Percentiles rank a stretch among this genome's conserved stretches.
Evolutionary conservation across 176 grass and related monocot genomes (phyloP).

Genomic region (Miscanthus lutarioriparius): DNA sequence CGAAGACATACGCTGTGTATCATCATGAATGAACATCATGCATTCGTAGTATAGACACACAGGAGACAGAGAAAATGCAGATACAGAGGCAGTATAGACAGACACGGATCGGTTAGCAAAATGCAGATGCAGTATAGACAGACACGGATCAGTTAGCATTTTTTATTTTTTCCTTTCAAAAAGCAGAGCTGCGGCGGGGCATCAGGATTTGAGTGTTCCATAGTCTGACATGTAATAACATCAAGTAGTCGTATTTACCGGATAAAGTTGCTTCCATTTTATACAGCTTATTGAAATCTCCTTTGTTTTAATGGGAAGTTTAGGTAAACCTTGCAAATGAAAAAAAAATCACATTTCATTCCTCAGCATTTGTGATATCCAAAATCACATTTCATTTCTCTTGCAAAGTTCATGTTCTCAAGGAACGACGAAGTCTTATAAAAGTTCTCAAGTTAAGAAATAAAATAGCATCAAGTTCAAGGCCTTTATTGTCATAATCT

Average conservation of each 20-base stretch:
- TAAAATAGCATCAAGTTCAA: neutral
- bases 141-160: neutral
- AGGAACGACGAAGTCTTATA: neutral
- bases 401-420: neutral
- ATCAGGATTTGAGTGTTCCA: neutral
- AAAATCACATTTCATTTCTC: neutral
- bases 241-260: neutral
- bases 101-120: neutral
- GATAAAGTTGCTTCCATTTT: neutral
- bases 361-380: neutral
- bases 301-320: neutral
- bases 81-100: neutral
- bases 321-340: neutral
- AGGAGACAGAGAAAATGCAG: neutral
- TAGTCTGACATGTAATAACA: slow-evolving; percentile 13
- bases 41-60: neutral
- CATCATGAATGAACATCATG: neutral
- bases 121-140: neutral
- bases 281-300: neutral
- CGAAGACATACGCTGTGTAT: neutral
- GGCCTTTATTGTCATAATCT: too few relatives aligned
- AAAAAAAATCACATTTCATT: neutral
- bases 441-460: neutral
- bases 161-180: neutral
- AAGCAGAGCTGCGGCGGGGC: neutral